phyloP scores from a whole-genome alignment of 2,329 filamentous ascomycete genomes.

The Colletotrichum godetiae region DNA sequence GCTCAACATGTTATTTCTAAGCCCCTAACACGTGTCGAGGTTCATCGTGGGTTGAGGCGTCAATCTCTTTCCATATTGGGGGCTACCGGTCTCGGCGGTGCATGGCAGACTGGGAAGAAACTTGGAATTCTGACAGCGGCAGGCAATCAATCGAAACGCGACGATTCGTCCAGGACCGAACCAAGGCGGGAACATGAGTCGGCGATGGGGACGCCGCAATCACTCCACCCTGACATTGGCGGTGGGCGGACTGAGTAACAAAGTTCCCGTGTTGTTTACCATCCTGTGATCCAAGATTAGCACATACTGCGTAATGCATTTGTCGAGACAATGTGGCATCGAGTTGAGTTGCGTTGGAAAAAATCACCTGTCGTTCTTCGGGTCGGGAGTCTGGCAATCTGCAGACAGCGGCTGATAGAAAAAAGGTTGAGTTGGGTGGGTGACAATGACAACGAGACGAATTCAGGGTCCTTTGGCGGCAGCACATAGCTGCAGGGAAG shows the following conservation, averaged over 20 bases:
- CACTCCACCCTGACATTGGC: not conserved
- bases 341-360: not conserved
- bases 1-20: not conserved
- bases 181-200: conserved; percentile 21
- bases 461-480: conserved; percentile 23
- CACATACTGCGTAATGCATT: not conserved
- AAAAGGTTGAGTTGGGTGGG: not conserved
- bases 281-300: not conserved
- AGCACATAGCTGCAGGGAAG: conserved; percentile 11
- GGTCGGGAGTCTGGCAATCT: not conserved
- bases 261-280: not conserved
- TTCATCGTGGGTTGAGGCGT: not conserved
- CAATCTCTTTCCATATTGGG: conserved; percentile 29
- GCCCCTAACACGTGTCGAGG: conserved; percentile 18
- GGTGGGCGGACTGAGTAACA: not conserved
- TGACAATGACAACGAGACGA: not conserved
- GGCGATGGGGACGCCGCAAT: conserved; percentile 12
- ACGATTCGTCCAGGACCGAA: conserved; percentile 19
- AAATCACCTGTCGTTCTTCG: not conserved
- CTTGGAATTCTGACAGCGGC: conserved; percentile 14
- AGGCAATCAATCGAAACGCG: conserved; percentile 23
- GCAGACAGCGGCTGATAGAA: not conserved
- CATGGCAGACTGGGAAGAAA: conserved; percentile 22
- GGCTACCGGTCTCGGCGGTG: conserved; percentile 17
- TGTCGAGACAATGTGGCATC: not conserved